phyloP scores from a whole-genome alignment of 163 green algal species.

The Prototheca cutis region DNA sequence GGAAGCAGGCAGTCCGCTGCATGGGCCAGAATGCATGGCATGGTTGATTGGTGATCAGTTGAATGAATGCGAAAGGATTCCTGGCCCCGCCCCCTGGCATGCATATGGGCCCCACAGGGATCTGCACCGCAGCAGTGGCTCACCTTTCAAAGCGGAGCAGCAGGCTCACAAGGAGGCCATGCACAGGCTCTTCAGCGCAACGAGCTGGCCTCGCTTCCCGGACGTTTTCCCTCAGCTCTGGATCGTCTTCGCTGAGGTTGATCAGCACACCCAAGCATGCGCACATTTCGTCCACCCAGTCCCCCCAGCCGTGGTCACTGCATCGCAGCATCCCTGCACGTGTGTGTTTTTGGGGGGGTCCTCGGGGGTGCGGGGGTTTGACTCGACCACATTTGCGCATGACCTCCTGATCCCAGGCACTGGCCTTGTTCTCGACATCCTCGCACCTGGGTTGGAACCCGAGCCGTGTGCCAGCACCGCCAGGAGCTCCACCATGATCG shows the following conservation, averaged over 20 bases:
- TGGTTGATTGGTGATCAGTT: no score
- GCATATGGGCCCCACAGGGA: no score
- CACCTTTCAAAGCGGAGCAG: neutral
- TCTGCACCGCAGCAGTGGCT: neutral
- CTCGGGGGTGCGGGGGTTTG: no score
- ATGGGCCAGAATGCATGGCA: no score
- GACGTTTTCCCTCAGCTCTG: neutral
- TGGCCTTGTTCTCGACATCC: neutral
- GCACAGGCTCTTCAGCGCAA: neutral
- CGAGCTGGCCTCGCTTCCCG: neutral
- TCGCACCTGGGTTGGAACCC: neutral
- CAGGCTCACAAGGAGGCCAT: neutral
- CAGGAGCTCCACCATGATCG: neutral
- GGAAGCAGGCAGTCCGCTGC: neutral
- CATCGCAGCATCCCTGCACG: neutral
- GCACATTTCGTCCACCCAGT: slow-evolving; percentile 23
- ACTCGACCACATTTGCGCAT: no score
- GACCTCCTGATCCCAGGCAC: no score
- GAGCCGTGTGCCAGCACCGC: neutral
- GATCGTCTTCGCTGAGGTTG: slow-evolving; percentile 33
- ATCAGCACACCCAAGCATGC: slow-evolving; percentile 35
- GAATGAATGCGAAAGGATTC: no score
- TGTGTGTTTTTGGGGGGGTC: neutral
- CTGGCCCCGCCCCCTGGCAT: no score
- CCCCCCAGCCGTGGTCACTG: neutral